Percentiles rank a stretch among this genome's conserved stretches.
phyloP scores from a whole-genome alignment of 176 grass and related monocot genomes.

The Thalia dealbata region DNA sequence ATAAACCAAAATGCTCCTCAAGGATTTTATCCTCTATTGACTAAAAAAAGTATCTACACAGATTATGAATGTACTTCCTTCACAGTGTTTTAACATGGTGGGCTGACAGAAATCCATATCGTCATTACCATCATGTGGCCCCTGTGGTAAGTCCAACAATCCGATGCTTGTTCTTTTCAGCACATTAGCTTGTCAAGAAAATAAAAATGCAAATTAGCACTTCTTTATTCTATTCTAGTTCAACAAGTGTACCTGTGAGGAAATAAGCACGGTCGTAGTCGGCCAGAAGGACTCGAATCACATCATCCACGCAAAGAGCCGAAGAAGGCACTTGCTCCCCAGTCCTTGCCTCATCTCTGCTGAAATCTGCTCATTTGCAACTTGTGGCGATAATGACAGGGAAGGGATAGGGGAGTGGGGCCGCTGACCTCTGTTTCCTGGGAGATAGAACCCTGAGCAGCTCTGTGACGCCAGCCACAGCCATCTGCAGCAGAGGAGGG shows the following conservation, averaged over 20 bases:
- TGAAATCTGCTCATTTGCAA: not conserved
- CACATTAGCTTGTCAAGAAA: not conserved
- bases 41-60: no score
- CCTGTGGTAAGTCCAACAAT: no score
- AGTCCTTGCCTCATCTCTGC: slow-evolving; percentile 1
- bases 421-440: slow-evolving; percentile 29
- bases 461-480: slow-evolving; percentile 45
- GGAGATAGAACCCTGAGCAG: slow-evolving; percentile 48
- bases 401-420: not conserved
- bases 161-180: no score
- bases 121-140: no score
- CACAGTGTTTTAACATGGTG: no score
- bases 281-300: slow-evolving; percentile 44
- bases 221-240: not conserved
- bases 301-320: slow-evolving; percentile 39
- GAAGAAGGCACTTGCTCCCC: not conserved
- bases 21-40: no score
- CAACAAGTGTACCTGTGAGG: slow-evolving; percentile 43
- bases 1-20: no score
- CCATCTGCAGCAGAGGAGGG: slow-evolving; percentile 26
- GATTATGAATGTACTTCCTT: no score
- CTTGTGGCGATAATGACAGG: not conserved
- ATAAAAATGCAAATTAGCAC: not conserved
- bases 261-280: slow-evolving; percentile 79
- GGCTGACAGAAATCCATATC: no score